Percentiles rank a stretch among this genome's conserved stretches.
Conservation (phyloP, 257 asterid species). For the Fraxinus pennsylvanica region DNA sequence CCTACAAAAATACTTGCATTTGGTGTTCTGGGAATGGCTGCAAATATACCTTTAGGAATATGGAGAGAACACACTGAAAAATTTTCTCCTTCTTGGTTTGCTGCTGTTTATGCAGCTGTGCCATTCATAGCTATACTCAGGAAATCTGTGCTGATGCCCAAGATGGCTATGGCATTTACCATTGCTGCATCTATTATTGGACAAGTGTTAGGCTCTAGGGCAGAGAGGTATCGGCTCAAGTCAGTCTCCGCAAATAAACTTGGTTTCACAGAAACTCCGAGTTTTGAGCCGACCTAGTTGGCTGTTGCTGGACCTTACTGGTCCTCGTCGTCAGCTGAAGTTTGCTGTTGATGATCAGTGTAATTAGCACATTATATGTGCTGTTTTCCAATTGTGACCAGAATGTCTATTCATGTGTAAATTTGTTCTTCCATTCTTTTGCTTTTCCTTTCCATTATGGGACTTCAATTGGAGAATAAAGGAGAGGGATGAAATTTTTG, state of each 20-base stretch:
- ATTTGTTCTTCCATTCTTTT: background rate
- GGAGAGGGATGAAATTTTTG: too few relatives aligned
- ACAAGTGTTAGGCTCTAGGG: conserved; percentile 88
- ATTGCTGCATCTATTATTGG: conserved; percentile 88
- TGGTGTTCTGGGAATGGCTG: conserved; percentile 81
- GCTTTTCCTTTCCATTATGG: background rate
- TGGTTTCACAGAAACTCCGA: conserved; percentile 32
- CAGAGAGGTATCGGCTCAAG: conserved; percentile 76
- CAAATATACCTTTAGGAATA: conserved; percentile 79
- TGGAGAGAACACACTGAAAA: conserved; percentile 94
- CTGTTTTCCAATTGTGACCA: too few relatives aligned
- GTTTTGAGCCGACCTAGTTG: conserved; percentile 19
- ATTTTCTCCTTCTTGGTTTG: conserved; percentile 87
- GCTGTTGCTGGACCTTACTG: conserved; percentile 29
- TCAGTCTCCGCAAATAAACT: conserved; percentile 38
- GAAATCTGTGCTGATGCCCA: conserved; percentile 85
- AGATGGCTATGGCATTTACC: conserved; percentile 88
- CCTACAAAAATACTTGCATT: conserved; percentile 73
- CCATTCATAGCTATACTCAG: conserved; percentile 93
- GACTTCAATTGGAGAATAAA: background rate
- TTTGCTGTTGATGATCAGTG: too few relatives aligned
- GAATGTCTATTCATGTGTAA: too few relatives aligned
- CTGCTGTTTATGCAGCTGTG: conserved; percentile 91
- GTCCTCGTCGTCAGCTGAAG: background rate
- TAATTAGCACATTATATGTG: too few relatives aligned